phyloP scores from a whole-genome alignment of 768 basidiomycete species.

The Mycena albidolilacea region DNA sequence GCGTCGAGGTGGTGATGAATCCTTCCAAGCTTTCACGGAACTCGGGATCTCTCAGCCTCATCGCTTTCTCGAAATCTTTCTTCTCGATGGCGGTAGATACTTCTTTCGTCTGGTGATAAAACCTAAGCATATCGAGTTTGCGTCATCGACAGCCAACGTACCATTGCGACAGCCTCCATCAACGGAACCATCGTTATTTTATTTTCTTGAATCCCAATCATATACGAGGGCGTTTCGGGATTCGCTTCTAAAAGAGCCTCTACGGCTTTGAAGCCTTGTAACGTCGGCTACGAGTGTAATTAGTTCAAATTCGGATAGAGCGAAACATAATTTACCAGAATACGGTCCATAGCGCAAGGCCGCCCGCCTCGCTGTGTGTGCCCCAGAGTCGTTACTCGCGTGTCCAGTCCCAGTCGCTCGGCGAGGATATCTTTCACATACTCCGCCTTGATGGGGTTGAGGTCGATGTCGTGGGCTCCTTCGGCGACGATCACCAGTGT shows the following conservation, averaged over 20 bases:
- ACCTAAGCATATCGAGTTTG: conserved; percentile 24
- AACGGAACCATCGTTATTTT: conserved; percentile 94
- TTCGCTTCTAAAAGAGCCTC: conserved; percentile 88
- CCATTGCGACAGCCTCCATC: conserved; percentile 94
- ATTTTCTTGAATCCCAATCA: conserved; percentile 97
- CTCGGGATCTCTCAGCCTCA: conserved; percentile 92
- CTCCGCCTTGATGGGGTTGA: conserved; percentile 93
- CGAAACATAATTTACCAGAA: conserved; percentile 72
- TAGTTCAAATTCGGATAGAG: background rate
- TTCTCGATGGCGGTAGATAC: conserved; percentile 86
- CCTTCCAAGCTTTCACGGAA: conserved; percentile 90
- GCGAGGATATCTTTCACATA: conserved; percentile 92
- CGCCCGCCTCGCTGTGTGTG: conserved; percentile 97
- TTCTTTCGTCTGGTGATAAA: conserved; percentile 77
- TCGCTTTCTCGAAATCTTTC: conserved; percentile 89
- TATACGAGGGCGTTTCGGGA: conserved; percentile 94
- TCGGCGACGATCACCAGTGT: conserved; percentile 99
- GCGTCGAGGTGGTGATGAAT: conserved; percentile 81
- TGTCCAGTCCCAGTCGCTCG: conserved; percentile 91
- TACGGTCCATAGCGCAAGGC: conserved; percentile 94
- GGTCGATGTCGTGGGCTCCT: conserved; percentile 89
- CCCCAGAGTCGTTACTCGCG: conserved; percentile 95
- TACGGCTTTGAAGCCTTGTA: conserved; percentile 97
- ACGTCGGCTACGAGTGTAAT: conserved; percentile 75
- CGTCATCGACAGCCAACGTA: conserved; percentile 45